These are phyloP conservation scores for Roridomyces roridus DNA, from an alignment of 768 basidiomycete genomes.

Conservation along the genomic window DNA sequence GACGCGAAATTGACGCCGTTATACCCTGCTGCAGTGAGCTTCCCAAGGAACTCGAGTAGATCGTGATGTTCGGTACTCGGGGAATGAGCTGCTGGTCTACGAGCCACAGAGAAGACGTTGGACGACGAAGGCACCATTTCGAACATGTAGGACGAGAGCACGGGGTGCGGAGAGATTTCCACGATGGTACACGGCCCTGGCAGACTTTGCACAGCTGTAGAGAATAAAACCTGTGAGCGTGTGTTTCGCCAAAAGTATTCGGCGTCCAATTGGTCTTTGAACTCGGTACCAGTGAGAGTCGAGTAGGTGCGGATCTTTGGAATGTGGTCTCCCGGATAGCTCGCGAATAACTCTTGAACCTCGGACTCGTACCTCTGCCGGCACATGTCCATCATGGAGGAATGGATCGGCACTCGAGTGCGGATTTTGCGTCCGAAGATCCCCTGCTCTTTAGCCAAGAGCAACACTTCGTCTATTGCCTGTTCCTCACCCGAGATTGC, in stretches of 20 bases:
- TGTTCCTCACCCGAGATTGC: conserved; percentile 41
- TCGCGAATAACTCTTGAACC: conserved; percentile 39
- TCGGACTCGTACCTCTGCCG: conserved; percentile 30
- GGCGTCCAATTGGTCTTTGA: conserved; percentile 23
- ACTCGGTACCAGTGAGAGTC: conserved; percentile 36
- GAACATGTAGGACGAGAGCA: conserved; percentile 33
- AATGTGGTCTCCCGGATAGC: conserved; percentile 31
- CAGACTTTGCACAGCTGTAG: conserved; percentile 28
- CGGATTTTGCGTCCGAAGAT: conserved; percentile 43
- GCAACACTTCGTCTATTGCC: conserved; percentile 36
- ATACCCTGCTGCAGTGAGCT: conserved; percentile 28
- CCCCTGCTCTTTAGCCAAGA: conserved; percentile 30
- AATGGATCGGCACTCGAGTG: conserved; percentile 47
- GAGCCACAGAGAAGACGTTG: conserved; percentile 6
- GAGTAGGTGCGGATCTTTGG: conserved; percentile 44
- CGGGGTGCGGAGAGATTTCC: conserved; percentile 41
- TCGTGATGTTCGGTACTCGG: conserved; percentile 18
- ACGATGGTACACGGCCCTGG: conserved; percentile 27
- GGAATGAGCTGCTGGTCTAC: conserved; percentile 27
- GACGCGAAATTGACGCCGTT: conserved; percentile 34
- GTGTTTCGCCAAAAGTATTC: conserved; percentile 42
- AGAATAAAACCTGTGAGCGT: conserved; percentile 37
- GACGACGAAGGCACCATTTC: conserved; percentile 5
- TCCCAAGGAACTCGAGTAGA: conserved; percentile 31
- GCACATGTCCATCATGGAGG: conserved; percentile 44